Evolutionary conservation across 495 filamentous ascomycete species (phyloP).

Genomic region (Hypoxylon fragiforme): DNA sequence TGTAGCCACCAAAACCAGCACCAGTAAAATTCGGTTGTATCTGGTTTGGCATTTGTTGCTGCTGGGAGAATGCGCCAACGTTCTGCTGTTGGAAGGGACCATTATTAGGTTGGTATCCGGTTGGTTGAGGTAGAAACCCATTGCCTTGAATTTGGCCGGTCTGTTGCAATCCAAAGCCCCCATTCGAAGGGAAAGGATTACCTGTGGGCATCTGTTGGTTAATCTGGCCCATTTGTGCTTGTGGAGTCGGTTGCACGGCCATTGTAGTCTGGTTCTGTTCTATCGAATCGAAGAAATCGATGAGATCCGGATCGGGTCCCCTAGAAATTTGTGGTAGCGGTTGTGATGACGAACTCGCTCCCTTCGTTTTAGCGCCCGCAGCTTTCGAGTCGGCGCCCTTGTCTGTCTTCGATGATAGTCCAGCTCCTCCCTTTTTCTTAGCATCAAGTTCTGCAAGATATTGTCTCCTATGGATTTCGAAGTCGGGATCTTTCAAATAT

Average conservation of each 20-base stretch:
- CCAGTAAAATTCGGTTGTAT: conserved; percentile 64
- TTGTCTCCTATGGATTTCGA: conserved; percentile 90
- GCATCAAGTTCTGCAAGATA: conserved; percentile 85
- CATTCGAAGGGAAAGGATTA: conserved; percentile 47
- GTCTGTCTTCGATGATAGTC: conserved; percentile 41
- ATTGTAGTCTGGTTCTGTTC: conserved; percentile 87
- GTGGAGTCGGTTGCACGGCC: conserved; percentile 40
- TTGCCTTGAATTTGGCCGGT: conserved; percentile 51
- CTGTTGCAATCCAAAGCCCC: conserved; percentile 43
- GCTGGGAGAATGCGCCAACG: conserved; percentile 56
- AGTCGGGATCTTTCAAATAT: conserved; percentile 93
- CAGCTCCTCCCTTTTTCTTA: conserved; percentile 62
- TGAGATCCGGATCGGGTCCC: conserved; percentile 77
- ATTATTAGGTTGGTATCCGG: conserved; percentile 53
- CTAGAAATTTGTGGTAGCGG: conserved; percentile 47
- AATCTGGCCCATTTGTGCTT: conserved; percentile 30
- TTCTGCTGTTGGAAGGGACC: conserved; percentile 52
- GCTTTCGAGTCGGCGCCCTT: conserved; percentile 44
- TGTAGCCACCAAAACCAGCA: conserved; percentile 85
- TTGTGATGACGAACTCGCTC: conserved; percentile 23
- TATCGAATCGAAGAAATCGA: conserved; percentile 98
- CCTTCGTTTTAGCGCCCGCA: conserved; percentile 40
- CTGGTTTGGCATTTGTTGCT: conserved; percentile 53
- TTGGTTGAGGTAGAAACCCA: conserved; percentile 53
- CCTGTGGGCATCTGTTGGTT: conserved; percentile 43